Percentiles rank a stretch among this genome's conserved stretches.
Evolutionary conservation across 305 asterid genomes (phyloP).

Genomic region (Fraxinus paxiana): DNA sequence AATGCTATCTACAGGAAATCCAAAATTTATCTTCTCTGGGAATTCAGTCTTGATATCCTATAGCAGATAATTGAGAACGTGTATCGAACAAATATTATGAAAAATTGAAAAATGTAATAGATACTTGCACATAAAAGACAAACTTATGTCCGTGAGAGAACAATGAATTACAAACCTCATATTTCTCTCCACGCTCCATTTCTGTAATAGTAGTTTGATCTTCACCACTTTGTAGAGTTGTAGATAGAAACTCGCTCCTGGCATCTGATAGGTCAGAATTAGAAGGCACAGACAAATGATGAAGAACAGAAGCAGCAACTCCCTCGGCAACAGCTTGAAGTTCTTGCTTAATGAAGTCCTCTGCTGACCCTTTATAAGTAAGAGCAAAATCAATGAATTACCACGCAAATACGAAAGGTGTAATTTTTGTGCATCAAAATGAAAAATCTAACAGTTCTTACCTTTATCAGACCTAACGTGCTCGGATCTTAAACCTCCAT

Average conservation of each 20-base stretch:
- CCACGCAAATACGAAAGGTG: background rate
- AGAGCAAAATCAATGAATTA: conserved; percentile 20
- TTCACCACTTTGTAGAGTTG: conserved; percentile 41
- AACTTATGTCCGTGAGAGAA: background rate
- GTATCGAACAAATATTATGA: conserved; percentile 5
- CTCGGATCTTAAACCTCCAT: conserved; percentile 35
- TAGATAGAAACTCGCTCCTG: conserved; percentile 41
- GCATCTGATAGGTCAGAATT: conserved; percentile 43
- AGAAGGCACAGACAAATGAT: conserved; percentile 46
- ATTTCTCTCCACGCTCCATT: conserved; percentile 42
- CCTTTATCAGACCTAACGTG: conserved; percentile 50
- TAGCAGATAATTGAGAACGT: conserved; percentile 22
- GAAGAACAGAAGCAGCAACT: conserved; percentile 82
- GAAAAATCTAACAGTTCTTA: conserved; percentile 10
- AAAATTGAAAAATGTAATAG: background rate
- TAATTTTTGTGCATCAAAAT: background rate
- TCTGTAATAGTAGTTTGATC: conserved; percentile 41
- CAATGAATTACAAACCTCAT: conserved; percentile 50
- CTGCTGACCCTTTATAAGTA: conserved; percentile 53
- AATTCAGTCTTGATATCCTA: conserved; percentile 60
- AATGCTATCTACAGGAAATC: conserved; percentile 62
- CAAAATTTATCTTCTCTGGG: conserved; percentile 58
- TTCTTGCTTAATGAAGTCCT: conserved; percentile 80
- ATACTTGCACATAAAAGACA: conserved; percentile 2
- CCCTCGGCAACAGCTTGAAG: conserved; percentile 94